Percentiles rank a stretch among this genome's conserved stretches.
phyloP scores from a whole-genome alignment of 768 basidiomycete genomes.

The Kwoniella sp. region DNA sequence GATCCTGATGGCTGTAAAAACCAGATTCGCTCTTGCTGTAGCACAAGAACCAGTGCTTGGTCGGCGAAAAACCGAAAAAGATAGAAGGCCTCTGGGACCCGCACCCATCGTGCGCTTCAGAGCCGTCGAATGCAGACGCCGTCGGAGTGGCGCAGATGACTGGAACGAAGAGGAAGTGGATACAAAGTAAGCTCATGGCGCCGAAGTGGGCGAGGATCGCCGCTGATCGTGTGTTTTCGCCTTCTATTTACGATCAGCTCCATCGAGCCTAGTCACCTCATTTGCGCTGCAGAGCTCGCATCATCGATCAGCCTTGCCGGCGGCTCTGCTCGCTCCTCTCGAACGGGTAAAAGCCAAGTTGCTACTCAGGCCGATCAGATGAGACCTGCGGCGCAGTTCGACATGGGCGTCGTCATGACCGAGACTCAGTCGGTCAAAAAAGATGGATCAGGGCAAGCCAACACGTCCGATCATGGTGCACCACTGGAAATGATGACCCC shows the following conservation, averaged over 20 bases:
- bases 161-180: constrained; percentile 38
- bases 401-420: too few species aligned
- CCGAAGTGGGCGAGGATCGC: neutral
- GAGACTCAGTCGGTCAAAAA: too few species aligned
- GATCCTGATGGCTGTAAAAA: neutral
- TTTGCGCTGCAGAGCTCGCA: constrained; percentile 30
- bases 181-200: constrained; percentile 17
- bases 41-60: constrained; percentile 40
- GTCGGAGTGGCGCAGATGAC: neutral
- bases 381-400: too few species aligned
- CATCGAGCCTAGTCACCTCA: constrained; percentile 29
- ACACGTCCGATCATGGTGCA: too few species aligned
- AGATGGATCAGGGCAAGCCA: too few species aligned
- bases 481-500: too few species aligned
- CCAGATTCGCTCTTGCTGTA: constrained; percentile 26
- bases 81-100: constrained; percentile 39
- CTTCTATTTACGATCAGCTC: constrained; percentile 1
- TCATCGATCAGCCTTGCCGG: too few species aligned
- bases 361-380: too few species aligned
- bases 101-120: constrained; percentile 36
- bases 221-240: neutral
- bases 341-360: too few species aligned
- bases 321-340: too few species aligned
- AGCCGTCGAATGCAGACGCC: constrained; percentile 21
- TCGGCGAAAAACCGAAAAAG: constrained; percentile 41